Evolutionary conservation across 2,329 filamentous ascomycete species (phyloP).

Genomic region (Fusarium mundagurra): DNA sequence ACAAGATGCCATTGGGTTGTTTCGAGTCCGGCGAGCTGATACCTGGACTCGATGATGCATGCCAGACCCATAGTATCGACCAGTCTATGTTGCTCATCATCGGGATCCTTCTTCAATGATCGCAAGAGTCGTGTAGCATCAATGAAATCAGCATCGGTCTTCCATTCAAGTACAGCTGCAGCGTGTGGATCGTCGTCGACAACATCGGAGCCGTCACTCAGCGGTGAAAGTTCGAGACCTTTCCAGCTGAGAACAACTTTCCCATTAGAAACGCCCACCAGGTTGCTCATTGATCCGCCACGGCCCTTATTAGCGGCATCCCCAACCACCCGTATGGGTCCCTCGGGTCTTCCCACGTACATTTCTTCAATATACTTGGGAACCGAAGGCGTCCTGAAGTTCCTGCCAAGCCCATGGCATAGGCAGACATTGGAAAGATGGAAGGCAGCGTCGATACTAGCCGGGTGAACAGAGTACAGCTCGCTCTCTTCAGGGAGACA

Average conservation of each 20-base stretch:
- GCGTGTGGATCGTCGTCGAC: constrained; percentile 8
- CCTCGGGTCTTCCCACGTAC: constrained; percentile 4
- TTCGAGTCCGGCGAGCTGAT: constrained; percentile 1
- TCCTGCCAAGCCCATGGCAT: constrained; percentile 3
- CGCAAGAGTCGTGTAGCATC: constrained; percentile 2
- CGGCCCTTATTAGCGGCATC: constrained; percentile 2
- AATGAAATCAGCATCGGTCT: constrained; percentile 3
- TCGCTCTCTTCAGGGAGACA: constrained; percentile 1
- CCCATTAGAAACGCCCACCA: neutral
- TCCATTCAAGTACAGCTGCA: constrained; percentile 9
- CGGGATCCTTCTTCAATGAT: constrained; percentile 10
- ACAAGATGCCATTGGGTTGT: constrained; percentile 5
- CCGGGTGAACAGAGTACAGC: constrained; percentile 1
- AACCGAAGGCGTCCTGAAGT: constrained; percentile 1
- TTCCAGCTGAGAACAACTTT: constrained; percentile 2
- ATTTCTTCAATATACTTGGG: constrained; percentile 7
- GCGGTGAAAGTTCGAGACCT: constrained; percentile 4
- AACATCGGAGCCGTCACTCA: constrained; percentile 6
- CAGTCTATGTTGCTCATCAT: constrained; percentile 7
- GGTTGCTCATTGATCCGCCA: neutral
- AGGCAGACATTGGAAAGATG: constrained; percentile 5
- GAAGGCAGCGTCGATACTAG: constrained; percentile 7
- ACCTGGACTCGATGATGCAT: constrained; percentile 5
- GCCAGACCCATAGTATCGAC: constrained; percentile 6
- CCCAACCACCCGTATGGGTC: neutral